Percentiles rank a stretch among this genome's conserved stretches.
Evolutionary conservation across 176 grass and related monocot genomes (phyloP).

Genomic region (Sorghum bicolor): Sorghum_bicolor_NCBIv3 NC_012873.2:55227501-55228000

Average conservation of each 20-base stretch:
- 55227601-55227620: too few relatives aligned
- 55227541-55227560: too few relatives aligned
- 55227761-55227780: constrained; percentile 33
- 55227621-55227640: too few relatives aligned
- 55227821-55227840: constrained; percentile 14
- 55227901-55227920: constrained; percentile 63
- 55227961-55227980: constrained; percentile 53
- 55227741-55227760: constrained; percentile 72
- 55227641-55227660: too few relatives aligned
- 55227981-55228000: constrained; percentile 17
- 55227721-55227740: constrained; percentile 70
- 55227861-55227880: constrained; percentile 45
- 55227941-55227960: constrained; percentile 53
- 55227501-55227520: too few relatives aligned
- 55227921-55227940: constrained; percentile 36
- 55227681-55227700: constrained; percentile 27
- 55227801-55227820: constrained; percentile 46
- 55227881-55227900: constrained; percentile 18
- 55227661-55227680: too few relatives aligned
- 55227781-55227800: constrained; percentile 15
- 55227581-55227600: too few relatives aligned
- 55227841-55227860: constrained; percentile 45
- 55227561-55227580: too few relatives aligned
- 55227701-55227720: constrained; percentile 41
- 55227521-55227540: too few relatives aligned